Conservation (phyloP, 257 asterid species). For the Parsonsia alboflavescens region DNA sequence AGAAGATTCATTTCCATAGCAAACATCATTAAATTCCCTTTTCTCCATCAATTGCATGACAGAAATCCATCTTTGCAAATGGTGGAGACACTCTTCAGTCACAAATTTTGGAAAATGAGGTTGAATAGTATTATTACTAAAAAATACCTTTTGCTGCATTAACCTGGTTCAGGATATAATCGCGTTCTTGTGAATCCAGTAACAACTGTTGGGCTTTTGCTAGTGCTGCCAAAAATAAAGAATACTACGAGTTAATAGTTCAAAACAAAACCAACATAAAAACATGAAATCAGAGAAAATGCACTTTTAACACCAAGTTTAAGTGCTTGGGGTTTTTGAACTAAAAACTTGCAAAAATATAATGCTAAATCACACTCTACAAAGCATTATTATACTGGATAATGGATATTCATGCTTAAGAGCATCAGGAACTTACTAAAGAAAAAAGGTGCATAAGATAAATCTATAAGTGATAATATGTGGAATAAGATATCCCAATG, state of each 20-base stretch:
- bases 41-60: neutral
- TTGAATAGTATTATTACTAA: neutral
- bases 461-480: neutral
- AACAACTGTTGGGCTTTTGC: conserved; percentile 90
- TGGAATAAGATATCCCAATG: neutral
- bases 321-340: neutral
- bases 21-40: neutral
- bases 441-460: neutral
- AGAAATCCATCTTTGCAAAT: neutral
- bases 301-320: neutral
- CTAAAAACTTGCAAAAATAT: neutral
- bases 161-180: conserved; percentile 83
- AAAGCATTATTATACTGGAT: neutral
- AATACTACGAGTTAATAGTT: conserved; percentile 12
- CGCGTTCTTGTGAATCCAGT: conserved; percentile 90
- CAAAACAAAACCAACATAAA: neutral
- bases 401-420: neutral
- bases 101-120: neutral
- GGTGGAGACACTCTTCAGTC: neutral
- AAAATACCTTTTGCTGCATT: conserved; percentile 75
- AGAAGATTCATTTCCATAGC: neutral
- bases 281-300: conserved; percentile 4
- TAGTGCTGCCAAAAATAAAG: conserved; percentile 51
- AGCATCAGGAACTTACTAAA: neutral
- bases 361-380: neutral